A percentile compares a stretch with the other conserved stretches of the same genome.
Conservation (phyloP, 768 basidiomycete genomes). For the Tylopilus plumbeoviolaceoides region DNA sequence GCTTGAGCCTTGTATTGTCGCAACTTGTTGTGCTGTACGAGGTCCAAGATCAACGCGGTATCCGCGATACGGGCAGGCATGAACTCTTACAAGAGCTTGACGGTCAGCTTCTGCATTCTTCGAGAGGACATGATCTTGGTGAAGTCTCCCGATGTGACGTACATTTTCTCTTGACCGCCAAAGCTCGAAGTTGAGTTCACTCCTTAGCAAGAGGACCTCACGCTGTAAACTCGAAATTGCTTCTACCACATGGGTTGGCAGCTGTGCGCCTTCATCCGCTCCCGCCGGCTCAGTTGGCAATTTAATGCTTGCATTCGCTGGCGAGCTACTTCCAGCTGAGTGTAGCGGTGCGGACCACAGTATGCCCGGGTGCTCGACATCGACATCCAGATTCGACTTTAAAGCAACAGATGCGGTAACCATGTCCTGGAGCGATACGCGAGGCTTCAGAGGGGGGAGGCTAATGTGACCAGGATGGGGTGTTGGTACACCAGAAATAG, state of each 20-base stretch:
- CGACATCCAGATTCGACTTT: constrained; percentile 65
- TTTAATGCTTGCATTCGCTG: constrained; percentile 16
- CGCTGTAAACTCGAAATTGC: constrained; percentile 70
- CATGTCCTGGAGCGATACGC: constrained; percentile 73
- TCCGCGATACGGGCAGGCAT: neutral
- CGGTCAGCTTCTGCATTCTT: constrained; percentile 77
- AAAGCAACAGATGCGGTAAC: constrained; percentile 66
- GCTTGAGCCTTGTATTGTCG: constrained; percentile 73
- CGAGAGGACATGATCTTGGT: constrained; percentile 67
- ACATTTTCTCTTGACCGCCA: constrained; percentile 82
- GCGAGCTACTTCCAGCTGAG: constrained; percentile 29
- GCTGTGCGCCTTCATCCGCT: constrained; percentile 12
- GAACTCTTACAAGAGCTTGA: constrained; percentile 64
- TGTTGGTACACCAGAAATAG: constrained; percentile 22
- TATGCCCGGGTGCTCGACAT: constrained; percentile 48
- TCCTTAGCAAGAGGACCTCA: constrained; percentile 68
- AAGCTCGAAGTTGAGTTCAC: constrained; percentile 81
- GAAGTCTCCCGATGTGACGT: constrained; percentile 76
- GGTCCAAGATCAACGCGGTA: constrained; percentile 9
- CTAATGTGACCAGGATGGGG: constrained; percentile 35
- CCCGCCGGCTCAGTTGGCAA: constrained; percentile 17
- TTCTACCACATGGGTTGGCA: constrained; percentile 52
- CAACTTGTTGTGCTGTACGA: constrained; percentile 69
- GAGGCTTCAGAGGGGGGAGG: constrained; percentile 29
- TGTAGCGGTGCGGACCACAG: constrained; percentile 51